These are phyloP conservation scores for Coniella vitis DNA, from an alignment of 2,329 filamentous ascomycete genomes.

Conservation along the genomic window DNA sequence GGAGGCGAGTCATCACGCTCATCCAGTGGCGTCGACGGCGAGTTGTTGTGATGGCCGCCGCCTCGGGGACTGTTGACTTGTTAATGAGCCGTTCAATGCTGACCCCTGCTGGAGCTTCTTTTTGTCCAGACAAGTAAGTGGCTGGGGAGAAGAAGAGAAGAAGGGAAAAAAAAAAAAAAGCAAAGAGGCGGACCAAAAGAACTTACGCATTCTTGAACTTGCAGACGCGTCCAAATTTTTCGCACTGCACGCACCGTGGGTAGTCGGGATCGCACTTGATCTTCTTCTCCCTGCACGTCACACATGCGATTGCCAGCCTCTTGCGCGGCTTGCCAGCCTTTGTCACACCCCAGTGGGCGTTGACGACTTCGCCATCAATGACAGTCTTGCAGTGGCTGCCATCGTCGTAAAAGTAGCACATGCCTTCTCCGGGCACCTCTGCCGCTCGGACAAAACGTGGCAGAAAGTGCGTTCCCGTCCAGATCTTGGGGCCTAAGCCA, in stretches of 20 bases:
- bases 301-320: conserved; percentile 82
- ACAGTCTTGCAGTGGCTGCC: conserved; percentile 74
- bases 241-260: conserved; percentile 83
- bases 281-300: conserved; percentile 93
- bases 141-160: not conserved
- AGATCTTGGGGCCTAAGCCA: conserved; percentile 59
- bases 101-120: not conserved
- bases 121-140: not conserved
- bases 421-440: conserved; percentile 68
- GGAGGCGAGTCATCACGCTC: conserved; percentile 39
- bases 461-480: conserved; percentile 61
- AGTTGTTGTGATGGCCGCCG: conserved; percentile 44
- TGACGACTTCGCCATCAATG: conserved; percentile 81
- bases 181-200: too few species aligned
- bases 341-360: conserved; percentile 88
- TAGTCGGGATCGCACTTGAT: conserved; percentile 92
- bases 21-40: conserved; percentile 44
- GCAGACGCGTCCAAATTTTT: conserved; percentile 82
- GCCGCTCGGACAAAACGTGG: conserved; percentile 58
- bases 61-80: conserved; percentile 43
- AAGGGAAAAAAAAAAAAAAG: too few species aligned
- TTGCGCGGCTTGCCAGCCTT: conserved; percentile 93
- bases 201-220: conserved; percentile 81
- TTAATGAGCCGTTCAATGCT: not conserved
- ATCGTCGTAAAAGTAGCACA: conserved; percentile 83